Percentiles rank a stretch among this genome's conserved stretches.
These are phyloP conservation scores for Penicillium polonicum DNA, from an alignment of 2,329 filamentous ascomycete species.

Conservation along the genomic window DNA sequence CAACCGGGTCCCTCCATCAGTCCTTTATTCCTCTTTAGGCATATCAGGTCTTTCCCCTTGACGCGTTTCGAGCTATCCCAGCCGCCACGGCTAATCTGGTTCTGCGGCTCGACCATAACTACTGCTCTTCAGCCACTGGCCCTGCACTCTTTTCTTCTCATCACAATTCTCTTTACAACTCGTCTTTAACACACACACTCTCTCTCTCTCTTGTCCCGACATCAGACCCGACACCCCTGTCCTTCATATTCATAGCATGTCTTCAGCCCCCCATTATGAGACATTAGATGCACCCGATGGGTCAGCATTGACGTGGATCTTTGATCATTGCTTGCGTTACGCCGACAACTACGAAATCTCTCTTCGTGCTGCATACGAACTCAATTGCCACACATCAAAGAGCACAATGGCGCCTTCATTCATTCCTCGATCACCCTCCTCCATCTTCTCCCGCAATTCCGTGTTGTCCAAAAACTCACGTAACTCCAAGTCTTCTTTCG, in stretches of 20 bases:
- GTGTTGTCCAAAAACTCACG: conserved; percentile 26
- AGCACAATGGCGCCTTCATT: conserved; percentile 24
- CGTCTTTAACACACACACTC: not conserved
- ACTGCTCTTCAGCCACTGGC: not conserved
- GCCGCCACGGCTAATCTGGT: conserved; percentile 7
- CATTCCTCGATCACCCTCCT: conserved; percentile 23
- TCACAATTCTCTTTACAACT: not conserved
- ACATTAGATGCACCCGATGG: conserved; percentile 35
- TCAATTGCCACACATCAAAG: conserved; percentile 59
- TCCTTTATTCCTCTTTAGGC: conserved; percentile 1
- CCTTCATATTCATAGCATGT: conserved; percentile 11
- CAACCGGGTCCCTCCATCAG: conserved; percentile 2
- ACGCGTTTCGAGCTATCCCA: conserved; percentile 16
- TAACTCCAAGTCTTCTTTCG: conserved; percentile 26
- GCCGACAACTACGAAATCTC: conserved; percentile 65
- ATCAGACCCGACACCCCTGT: not conserved
- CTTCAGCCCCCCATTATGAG: conserved; percentile 11
- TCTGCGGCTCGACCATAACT: conserved; percentile 7
- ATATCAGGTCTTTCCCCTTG: conserved; percentile 15
- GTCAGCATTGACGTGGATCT: conserved; percentile 52
- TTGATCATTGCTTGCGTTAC: conserved; percentile 61
- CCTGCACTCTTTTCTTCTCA: not conserved
- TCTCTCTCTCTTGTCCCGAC: not conserved
- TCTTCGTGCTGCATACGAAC: conserved; percentile 65
- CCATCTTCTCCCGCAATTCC: conserved; percentile 36